Evolutionary conservation across 257 asterid species (phyloP), one percentile per base, ranked within the genome.

Genomic region (Solanum bukasovii): DNA sequence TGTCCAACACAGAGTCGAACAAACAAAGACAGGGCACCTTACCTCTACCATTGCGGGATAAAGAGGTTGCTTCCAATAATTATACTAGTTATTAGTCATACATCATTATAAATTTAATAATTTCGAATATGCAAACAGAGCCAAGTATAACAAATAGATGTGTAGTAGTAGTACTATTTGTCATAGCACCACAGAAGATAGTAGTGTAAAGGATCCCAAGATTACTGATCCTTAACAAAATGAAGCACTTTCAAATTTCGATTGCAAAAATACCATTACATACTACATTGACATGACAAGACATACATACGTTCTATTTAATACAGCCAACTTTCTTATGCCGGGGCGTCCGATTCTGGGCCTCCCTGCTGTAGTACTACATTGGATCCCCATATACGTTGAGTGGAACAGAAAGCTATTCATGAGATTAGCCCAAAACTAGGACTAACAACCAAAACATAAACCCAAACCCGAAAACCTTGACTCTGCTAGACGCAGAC

Each of bases 401-500:
- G 25, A n/a, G 29, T 83, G 85, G 49, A 73, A 20, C n/a, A 20
- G 42, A 63, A 25, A 83, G 16, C 27, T 27, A 86, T 68, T 59
- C 6, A 46, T 23, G 2, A 37, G 40, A 29, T 85, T 87, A 89
- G 27, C 83, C 56, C 16, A 83, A 78, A 65, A 72, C 65, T 38
- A 83, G 89, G 31, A 90, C 73, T n/a, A 89, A 35, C 9, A 92
- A 83, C 33, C 72, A 86, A 38, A 94, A 33, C 59, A 87, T 85
- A 73, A 91, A 73, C 49, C 91, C 89, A 42, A 92, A 33, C 18
- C 93, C 90, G 18, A 77, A 83, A 56, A 88, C 29, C 87, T 71
- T 46, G 63, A 88, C 35, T 37, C 79, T 87, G 79, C 9, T 23
- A 49, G 94, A 92, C 44, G 93, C 91, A 0, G 97, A 92, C 38